Conservation (phyloP, 495 filamentous ascomycete species). For the Xylaria flabelliformis region DNA sequence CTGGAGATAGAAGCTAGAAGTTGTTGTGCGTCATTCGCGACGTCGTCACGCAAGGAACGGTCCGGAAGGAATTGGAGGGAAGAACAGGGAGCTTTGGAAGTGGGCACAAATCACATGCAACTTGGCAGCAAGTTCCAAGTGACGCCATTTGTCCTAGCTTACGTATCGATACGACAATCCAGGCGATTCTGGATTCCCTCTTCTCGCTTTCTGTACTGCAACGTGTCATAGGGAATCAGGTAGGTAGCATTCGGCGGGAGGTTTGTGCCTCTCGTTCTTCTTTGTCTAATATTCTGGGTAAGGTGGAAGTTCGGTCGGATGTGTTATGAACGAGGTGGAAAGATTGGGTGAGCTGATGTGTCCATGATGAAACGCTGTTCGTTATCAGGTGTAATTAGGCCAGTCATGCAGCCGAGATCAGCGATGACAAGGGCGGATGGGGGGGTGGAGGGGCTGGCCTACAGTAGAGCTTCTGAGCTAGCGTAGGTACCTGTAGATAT, state of each 20-base stretch:
- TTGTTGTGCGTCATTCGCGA: constrained; percentile 19
- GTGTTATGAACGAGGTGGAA: neutral
- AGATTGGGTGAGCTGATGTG: constrained; percentile 23
- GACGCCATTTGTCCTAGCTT: constrained; percentile 14
- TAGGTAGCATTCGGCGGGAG: neutral
- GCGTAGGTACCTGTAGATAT: neutral
- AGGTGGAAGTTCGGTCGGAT: neutral
- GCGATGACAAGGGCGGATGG: constrained; percentile 7
- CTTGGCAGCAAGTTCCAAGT: constrained; percentile 16
- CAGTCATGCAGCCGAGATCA: constrained; percentile 16
- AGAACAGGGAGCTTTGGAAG: constrained; percentile 1
- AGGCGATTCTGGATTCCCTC: neutral
- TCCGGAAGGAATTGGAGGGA: neutral
- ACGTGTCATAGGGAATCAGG: neutral
- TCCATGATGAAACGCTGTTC: constrained; percentile 18
- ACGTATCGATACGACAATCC: neutral
- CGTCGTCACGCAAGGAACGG: constrained; percentile 9
- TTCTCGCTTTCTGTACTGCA: neutral
- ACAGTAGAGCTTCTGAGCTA: constrained; percentile 9
- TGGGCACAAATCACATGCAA: constrained; percentile 28
- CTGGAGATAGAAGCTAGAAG: neutral
- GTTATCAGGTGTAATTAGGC: constrained; percentile 23
- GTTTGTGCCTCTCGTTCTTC: neutral
- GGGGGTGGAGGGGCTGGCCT: neutral
- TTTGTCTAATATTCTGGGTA: neutral